Evolutionary conservation across 108 stramenopile species (phyloP), one percentile per base, ranked within the genome.

Genomic region (Epithemia pelagica): DNA sequence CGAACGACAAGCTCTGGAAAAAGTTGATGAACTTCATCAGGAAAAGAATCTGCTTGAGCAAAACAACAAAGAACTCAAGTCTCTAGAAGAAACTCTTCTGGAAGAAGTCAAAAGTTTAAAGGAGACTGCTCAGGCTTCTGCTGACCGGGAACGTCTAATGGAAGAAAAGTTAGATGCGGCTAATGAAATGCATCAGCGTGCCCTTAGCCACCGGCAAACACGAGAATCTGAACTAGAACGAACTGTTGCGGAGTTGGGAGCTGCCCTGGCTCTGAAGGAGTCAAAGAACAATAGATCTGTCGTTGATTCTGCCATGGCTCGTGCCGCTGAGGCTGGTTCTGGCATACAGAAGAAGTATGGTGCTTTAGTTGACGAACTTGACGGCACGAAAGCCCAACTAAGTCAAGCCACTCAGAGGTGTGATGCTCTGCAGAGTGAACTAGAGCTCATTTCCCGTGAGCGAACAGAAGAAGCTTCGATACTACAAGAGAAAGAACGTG

Each of bases 141-240:
- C 73, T 1, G 84, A 83, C 31, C 69, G 87, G 33, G 85, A 90
- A 72, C 75, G 79, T 19, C 78, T 79, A 54, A 85, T 85, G 0
- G 84, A 89, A 58, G 87, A 90, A 28, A 81, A 82, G 33, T 67
- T 93, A 27, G 88, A 90, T 76, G 80, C 71, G 55, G 80, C 85
- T 25, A 54, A 86, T 66, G 78, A 82, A 32, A 52, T 82, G 59
- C 88, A 93, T 70, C 77, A 88, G 2, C 70, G 83, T 29, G 88
- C 89, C 74, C 59, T 88, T 62, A 80, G 72, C 22, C 77, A 85
- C 64, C 69, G 87, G 32, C 81, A 81, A 58, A 59, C 72, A 56
- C 68, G 92, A 70, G 89, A 93, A 67, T 72, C 81, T 10, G 89
- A 90, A 72, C 64, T 93, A 66, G 92, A 93, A 62, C 85, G 84